A percentile compares a stretch with the other conserved stretches of the same genome.
phyloP scores from a whole-genome alignment of 495 filamentous ascomycete genomes.

The Aspergillus haitiensis region DNA sequence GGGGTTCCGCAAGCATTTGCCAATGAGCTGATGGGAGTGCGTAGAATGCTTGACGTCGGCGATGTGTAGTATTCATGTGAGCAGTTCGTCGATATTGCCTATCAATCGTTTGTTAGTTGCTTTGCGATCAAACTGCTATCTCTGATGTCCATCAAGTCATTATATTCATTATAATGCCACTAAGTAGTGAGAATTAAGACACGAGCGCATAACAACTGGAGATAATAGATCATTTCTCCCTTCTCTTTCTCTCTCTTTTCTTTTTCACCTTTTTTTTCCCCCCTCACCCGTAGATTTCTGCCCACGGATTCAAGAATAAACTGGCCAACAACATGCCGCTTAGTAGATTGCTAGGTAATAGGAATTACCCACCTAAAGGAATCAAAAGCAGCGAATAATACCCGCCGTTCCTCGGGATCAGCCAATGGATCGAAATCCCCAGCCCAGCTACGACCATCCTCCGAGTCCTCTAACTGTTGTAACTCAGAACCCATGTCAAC shows the following conservation, averaged over 20 bases:
- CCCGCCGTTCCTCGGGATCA: conserved; percentile 72
- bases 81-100: conserved; percentile 83
- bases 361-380: conserved; percentile 72
- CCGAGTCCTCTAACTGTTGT: conserved; percentile 20
- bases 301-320: too few relatives aligned
- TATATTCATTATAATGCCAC: too few relatives aligned
- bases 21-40: conserved; percentile 80
- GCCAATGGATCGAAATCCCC: conserved; percentile 61
- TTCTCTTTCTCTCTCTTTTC: too few relatives aligned
- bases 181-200: too few relatives aligned
- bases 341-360: neutral
- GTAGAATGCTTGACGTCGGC: conserved; percentile 87
- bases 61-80: conserved; percentile 85
- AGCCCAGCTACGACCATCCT: conserved; percentile 48
- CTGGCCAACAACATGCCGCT: too few relatives aligned
- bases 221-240: too few relatives aligned
- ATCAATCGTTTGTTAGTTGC: conserved; percentile 13
- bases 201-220: too few relatives aligned
- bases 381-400: conserved; percentile 75
- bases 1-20: conserved; percentile 72
- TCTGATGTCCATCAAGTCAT: too few relatives aligned
- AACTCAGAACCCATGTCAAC: conserved; percentile 24
- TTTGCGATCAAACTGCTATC: too few relatives aligned
- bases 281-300: too few relatives aligned
- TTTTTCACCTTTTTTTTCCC: too few relatives aligned